Percentiles rank a stretch among this genome's conserved stretches.
phyloP scores from a whole-genome alignment of 2,329 filamentous ascomycete species.

The Ploettnerulaceae sp. region DNA sequence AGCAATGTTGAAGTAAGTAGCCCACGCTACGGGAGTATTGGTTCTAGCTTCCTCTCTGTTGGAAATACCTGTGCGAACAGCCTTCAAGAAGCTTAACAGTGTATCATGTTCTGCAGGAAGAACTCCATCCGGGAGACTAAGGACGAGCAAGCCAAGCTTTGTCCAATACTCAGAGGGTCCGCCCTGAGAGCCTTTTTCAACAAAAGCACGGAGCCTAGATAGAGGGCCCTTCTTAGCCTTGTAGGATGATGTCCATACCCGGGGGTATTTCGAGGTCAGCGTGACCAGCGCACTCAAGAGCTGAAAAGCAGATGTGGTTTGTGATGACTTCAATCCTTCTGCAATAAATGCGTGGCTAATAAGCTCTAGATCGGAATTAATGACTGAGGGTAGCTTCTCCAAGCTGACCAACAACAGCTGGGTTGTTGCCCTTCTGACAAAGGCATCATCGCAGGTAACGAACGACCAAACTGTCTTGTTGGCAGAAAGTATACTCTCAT shows the following conservation, averaged over 20 bases:
- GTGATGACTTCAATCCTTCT: slow-evolving; percentile 67
- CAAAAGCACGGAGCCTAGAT: slow-evolving; percentile 60
- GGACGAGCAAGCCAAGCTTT: slow-evolving; percentile 57
- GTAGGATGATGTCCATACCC: slow-evolving; percentile 65
- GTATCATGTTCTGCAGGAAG: slow-evolving; percentile 51
- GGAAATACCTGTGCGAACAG: slow-evolving; percentile 66
- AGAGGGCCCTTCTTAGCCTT: slow-evolving; percentile 50
- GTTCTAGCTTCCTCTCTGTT: slow-evolving; percentile 68
- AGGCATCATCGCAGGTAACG: slow-evolving; percentile 56
- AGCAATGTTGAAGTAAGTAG: slow-evolving; percentile 63
- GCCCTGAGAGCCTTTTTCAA: slow-evolving; percentile 82
- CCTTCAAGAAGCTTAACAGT: slow-evolving; percentile 56
- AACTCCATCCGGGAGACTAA: slow-evolving; percentile 48
- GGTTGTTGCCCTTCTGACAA: slow-evolving; percentile 47
- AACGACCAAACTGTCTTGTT: slow-evolving; percentile 60
- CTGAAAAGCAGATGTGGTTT: slow-evolving; percentile 68
- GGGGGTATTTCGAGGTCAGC: slow-evolving; percentile 60
- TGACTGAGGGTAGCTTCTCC: slow-evolving; percentile 41
- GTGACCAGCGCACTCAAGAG: slow-evolving; percentile 62
- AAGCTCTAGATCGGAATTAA: slow-evolving; percentile 46
- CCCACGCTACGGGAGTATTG: slow-evolving; percentile 67
- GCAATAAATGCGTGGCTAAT: slow-evolving; percentile 59
- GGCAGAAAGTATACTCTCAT: slow-evolving; percentile 62
- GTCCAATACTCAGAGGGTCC: slow-evolving; percentile 69
- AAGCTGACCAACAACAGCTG: slow-evolving; percentile 48